Percentiles rank a stretch among this genome's conserved stretches.
These are phyloP conservation scores for Puccinellia tenuiflora DNA, from an alignment of 176 grass and related monocot genomes.

Conservation along the genomic window DNA sequence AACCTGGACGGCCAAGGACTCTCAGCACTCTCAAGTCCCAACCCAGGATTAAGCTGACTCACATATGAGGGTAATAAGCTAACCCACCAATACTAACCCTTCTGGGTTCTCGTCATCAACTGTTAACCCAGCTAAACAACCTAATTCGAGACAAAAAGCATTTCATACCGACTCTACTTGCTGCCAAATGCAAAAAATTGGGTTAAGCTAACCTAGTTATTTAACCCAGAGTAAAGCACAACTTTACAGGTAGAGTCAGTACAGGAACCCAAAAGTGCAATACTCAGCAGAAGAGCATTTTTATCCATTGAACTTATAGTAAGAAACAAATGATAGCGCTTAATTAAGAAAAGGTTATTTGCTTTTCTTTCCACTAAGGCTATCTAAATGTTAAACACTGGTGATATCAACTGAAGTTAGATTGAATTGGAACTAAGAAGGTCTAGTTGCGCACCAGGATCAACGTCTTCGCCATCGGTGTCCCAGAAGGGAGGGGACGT, in stretches of 20 bases:
- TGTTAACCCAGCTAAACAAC: not conserved
- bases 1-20: not conserved
- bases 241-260: not conserved
- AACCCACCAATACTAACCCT: not conserved
- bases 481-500: slow-evolving; percentile 76
- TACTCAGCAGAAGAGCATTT: not conserved
- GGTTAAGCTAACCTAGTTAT: slow-evolving; percentile 17
- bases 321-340: not conserved
- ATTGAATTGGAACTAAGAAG: not conserved
- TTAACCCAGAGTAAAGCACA: not conserved
- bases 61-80: not conserved
- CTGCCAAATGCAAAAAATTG: slow-evolving; percentile 7
- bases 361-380: not conserved
- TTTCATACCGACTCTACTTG: not conserved
- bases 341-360: not conserved
- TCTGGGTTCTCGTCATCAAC: not conserved
- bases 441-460: slow-evolving; percentile 29
- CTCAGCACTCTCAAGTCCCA: not conserved
- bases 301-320: not conserved
- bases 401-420: not conserved
- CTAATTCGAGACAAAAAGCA: not conserved
- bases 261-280: not conserved
- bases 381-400: not conserved
- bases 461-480: slow-evolving; percentile 57
- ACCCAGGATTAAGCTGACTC: not conserved